Base-by-base conservation (phyloP, 495 filamentous ascomycete species). In the Penicillium crystallinum region DNA sequence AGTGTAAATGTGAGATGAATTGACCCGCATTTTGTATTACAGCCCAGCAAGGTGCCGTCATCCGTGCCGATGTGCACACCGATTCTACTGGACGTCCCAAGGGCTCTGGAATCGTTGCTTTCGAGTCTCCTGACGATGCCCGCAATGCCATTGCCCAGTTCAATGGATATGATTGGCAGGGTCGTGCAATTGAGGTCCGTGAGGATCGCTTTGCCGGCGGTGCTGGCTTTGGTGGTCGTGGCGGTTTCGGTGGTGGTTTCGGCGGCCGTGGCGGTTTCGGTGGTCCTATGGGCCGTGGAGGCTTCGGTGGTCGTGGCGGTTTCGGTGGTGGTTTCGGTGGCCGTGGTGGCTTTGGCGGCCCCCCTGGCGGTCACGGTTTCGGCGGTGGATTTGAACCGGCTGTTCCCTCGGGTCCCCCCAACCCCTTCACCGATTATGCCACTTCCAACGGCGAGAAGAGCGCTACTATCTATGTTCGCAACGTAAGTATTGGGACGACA, bases 81-180 rank as follows among this genome's bases (percentile, higher is more conserved):
- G 90, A 90, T 43, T 89, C 87, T 22, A 91, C 93, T 63, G 93
- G 95, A 52, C 88, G 92, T 35, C 90, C 95, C 21, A 97, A 83
- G 74, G 93, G 93, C 30, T 95, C 92, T 45, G 93, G 93, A 54
- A 96, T 97, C 37, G 93, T 98, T 57, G 91, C 91, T 46, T 98
- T 97, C 64, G 95, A 98, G 68, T 88, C 82, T 35, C 82, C 91
- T 3, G 91, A 96, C 27, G 93, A 98, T 71, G 91, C 95, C 19
- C 89, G 90, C 52, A 95, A 90, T 58, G 93, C 93, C 31, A 98
- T 98, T 61, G 79, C 86, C 47, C 91, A 96, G 65, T 97, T 97
- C 77, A 97, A 98, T 66, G 92, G 92, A 51, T 97, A 95, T 67
- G 93, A 98, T 43, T 98, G 93, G 93, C 92, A 98, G 69, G 93